Conservation (phyloP, 441 rosid species). For the Geranium incanum region DNA sequence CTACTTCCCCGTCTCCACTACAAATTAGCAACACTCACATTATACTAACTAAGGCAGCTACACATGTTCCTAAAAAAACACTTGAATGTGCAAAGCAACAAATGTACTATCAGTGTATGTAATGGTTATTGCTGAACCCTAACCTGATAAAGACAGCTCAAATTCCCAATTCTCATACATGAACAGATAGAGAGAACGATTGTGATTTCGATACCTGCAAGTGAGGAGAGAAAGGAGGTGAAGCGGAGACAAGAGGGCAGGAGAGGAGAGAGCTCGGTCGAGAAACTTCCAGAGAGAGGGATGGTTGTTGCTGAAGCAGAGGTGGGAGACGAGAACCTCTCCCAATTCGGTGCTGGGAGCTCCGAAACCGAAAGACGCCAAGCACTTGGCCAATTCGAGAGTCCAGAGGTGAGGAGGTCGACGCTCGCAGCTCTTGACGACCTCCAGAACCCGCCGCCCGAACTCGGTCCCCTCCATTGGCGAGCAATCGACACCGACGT, state of each 20-base stretch:
- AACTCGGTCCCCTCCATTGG: conserved; percentile 2
- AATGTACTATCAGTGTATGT: background rate
- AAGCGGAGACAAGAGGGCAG: conserved; percentile 38
- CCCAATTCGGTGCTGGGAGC: conserved; percentile 39
- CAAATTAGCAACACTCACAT: background rate
- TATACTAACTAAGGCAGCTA: background rate
- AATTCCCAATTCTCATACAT: background rate
- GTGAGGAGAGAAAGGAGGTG: conserved; percentile 53
- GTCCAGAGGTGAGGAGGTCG: conserved; percentile 31
- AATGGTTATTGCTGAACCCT: background rate
- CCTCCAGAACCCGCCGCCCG: conserved; percentile 22
- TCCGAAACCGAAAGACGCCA: conserved; percentile 17
- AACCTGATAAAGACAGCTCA: background rate
- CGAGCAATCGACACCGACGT: background rate
- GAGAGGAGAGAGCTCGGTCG: conserved; percentile 36
- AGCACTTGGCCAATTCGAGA: conserved; percentile 33
- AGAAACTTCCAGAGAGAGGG: conserved; percentile 58
- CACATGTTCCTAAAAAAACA: background rate
- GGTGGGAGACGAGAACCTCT: conserved; percentile 31
- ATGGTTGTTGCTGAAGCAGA: conserved; percentile 37
- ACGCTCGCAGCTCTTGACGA: conserved; percentile 22
- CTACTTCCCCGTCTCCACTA: background rate
- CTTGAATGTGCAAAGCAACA: background rate
- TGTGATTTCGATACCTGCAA: conserved; percentile 23
- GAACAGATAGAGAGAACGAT: no score